Evolutionary conservation across 2,329 filamentous ascomycete species (phyloP).

Genomic region (Sporothrix humicola): DNA sequence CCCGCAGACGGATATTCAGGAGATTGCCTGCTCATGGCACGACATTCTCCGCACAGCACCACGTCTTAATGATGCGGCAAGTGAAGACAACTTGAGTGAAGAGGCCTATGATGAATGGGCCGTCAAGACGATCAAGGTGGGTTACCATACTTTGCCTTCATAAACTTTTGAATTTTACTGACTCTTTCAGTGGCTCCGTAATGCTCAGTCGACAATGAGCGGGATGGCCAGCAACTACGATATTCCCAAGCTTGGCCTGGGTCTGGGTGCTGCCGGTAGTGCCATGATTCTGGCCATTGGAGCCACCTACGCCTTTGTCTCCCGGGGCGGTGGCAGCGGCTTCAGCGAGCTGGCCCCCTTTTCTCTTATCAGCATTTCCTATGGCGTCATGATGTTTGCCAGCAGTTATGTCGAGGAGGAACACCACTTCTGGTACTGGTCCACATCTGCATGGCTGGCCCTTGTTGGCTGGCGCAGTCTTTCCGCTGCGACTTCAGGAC

Average conservation of each 20-base stretch:
- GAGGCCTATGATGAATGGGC: constrained; percentile 34
- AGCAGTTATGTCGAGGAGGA: constrained; percentile 98
- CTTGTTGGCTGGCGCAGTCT: constrained; percentile 58
- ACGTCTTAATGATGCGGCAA: constrained; percentile 17
- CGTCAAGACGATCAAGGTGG: constrained; percentile 50
- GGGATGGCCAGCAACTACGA: constrained; percentile 93
- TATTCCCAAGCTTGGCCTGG: constrained; percentile 63
- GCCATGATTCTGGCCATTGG: constrained; percentile 51
- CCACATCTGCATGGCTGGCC: constrained; percentile 71
- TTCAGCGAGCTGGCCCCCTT: constrained; percentile 50
- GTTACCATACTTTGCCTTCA: neutral
- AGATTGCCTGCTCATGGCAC: constrained; percentile 74
- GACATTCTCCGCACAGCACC: constrained; percentile 41
- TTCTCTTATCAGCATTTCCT: constrained; percentile 61
- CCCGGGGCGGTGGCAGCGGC: constrained; percentile 23
- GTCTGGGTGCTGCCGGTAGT: constrained; percentile 48
- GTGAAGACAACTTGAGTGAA: constrained; percentile 34
- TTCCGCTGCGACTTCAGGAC: neutral
- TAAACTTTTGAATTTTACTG: neutral
- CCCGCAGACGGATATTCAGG: constrained; percentile 56
- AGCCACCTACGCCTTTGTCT: constrained; percentile 43
- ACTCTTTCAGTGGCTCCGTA: constrained; percentile 63
- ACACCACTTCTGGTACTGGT: constrained; percentile 99
- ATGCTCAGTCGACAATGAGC: constrained; percentile 81
- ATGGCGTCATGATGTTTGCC: constrained; percentile 93